Evolutionary conservation across 306 rosid species (phyloP), one percentile per base, ranked within the genome.

Genomic region (Gillenia trifoliata): DNA sequence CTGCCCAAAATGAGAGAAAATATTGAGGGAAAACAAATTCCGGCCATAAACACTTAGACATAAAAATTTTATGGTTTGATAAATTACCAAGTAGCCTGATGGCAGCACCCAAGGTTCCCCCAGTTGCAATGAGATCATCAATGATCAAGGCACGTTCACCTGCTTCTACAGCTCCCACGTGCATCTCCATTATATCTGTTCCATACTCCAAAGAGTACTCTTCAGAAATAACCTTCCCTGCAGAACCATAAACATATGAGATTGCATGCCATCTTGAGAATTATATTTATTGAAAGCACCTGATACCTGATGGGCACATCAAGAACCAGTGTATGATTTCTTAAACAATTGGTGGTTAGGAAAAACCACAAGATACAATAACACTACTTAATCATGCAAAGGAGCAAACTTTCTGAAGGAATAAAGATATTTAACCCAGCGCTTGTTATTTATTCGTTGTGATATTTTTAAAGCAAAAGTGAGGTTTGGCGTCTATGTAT

Each of bases 81-180:
- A 52, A 5, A 70, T 65, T 89, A 95, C 99, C 99, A 73, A 95
- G 96, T 65, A 95, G 92, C 66, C 80, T 90, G 81, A 95, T 82
- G 61, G 99, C 99, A 56, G 99, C 97, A 85, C 84, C 70, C 83
- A 92, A 82, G 31, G 99, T 95, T 79, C 99, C 99, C 26, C 99
- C 99, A 10, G 97, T 95, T 54, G 99, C 99, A 82, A 95, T 90
- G 80, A 95, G 98, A 85, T 95, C 99, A 76, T 95, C 98, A 70
- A 95, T 84, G 85, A 95, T 71, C 50, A 95, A 80, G 70, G 97
- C 99, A 41, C 99, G 93, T 59, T 95, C 99, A 72, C 99, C 99
- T 15, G 85, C 54, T 75, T 90, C 72, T 16, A 95, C 96, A 69
- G 99, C 99, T 75, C 98, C 99, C 2, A 89, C 98, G 72, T 95